Conservation (phyloP, 345 rosid genomes). For the Toxicodendron radicans region DNA sequence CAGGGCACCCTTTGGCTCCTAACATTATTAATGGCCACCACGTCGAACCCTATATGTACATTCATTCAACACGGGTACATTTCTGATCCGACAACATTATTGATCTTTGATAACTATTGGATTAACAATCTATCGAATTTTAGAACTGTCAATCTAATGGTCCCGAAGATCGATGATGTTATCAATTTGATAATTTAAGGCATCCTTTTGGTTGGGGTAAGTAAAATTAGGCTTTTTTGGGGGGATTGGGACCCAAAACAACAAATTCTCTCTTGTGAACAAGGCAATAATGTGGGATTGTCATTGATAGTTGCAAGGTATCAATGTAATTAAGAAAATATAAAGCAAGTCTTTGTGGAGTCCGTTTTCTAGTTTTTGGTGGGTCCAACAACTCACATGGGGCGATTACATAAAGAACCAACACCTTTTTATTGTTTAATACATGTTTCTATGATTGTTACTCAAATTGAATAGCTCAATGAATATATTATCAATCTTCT, state of each 20-base stretch:
- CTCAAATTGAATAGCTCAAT: conserved; percentile 6
- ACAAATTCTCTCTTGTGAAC: conserved; percentile 27
- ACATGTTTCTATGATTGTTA: neutral
- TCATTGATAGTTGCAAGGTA: conserved; percentile 44
- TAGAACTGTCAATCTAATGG: too few species aligned
- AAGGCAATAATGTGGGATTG: conserved; percentile 43
- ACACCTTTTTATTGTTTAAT: conserved; percentile 28
- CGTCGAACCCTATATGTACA: too few species aligned
- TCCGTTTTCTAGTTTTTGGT: conserved; percentile 32
- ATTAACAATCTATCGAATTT: too few species aligned
- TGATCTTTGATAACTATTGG: too few species aligned
- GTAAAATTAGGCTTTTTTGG: conserved; percentile 23
- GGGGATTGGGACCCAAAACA: conserved; percentile 33
- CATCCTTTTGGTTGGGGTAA: conserved; percentile 28
- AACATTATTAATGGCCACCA: neutral
- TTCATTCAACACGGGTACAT: too few species aligned
- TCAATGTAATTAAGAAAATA: conserved; percentile 37
- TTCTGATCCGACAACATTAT: too few species aligned
- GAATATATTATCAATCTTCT: neutral
- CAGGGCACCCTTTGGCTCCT: conserved; percentile 80
- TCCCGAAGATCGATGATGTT: too few species aligned
- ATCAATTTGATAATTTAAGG: too few species aligned
- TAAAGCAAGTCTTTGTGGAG: conserved; percentile 43
- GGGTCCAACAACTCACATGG: conserved; percentile 57
- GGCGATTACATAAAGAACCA: conserved; percentile 40